These are phyloP conservation scores for Pseudoperonospora humuli DNA, from an alignment of 352 stramenopile species.

Conservation along the genomic window DNA sequence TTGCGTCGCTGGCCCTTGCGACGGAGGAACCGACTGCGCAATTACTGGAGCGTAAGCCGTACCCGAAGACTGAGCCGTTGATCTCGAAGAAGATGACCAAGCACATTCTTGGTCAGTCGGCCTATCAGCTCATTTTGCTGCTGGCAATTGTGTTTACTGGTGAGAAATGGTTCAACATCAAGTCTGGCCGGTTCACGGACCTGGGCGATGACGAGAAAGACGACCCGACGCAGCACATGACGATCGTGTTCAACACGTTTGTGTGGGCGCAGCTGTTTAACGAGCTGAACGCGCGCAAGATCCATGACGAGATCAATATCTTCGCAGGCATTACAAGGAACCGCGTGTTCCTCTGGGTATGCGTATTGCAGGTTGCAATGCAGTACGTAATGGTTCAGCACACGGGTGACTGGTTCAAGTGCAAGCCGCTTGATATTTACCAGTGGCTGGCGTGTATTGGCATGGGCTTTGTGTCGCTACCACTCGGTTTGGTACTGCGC, in stretches of 20 bases:
- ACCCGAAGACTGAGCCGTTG: conserved; percentile 83
- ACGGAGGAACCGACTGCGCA: conserved; percentile 85
- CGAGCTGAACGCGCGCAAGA: conserved; percentile 63
- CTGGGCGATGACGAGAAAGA: conserved; percentile 37
- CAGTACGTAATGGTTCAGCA: conserved; percentile 95
- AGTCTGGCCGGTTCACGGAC: conserved; percentile 31
- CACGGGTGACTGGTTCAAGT: conserved; percentile 70
- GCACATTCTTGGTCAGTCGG: conserved; percentile 90
- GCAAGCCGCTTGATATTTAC: conserved; percentile 29
- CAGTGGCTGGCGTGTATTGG: conserved; percentile 58
- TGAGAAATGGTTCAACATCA: conserved; percentile 44
- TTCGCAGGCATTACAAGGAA: conserved; percentile 90
- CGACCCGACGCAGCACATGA: conserved; percentile 87
- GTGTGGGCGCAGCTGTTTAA: conserved; percentile 93
- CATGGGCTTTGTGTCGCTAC: conserved; percentile 41
- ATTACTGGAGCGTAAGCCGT: conserved; percentile 88
- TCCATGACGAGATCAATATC: conserved; percentile 93
- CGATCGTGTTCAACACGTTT: conserved; percentile 96
- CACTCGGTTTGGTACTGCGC: conserved; percentile 44
- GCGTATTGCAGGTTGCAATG: conserved; percentile 80
- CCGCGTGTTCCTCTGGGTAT: conserved; percentile 88
- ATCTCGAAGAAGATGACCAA: conserved; percentile 91
- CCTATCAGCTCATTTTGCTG: conserved; percentile 87
- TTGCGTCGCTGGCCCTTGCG: conserved; percentile 91
- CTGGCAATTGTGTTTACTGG: conserved; percentile 75